A percentile compares a stretch with the other conserved stretches of the same genome.
phyloP scores from a whole-genome alignment of 176 grass and related monocot genomes.

The Oryza rufipogon region DNA sequence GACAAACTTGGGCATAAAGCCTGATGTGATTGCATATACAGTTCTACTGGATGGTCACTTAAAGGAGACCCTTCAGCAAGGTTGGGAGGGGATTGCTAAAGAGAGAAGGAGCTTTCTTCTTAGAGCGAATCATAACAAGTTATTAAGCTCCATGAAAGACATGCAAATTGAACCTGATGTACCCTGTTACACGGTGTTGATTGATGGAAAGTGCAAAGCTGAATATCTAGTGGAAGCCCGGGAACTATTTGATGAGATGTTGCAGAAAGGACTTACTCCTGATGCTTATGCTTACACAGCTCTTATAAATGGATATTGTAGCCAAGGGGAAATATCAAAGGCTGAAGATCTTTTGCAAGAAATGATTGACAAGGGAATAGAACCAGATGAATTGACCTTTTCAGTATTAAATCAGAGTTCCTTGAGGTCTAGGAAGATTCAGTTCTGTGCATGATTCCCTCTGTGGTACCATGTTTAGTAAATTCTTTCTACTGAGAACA shows the following conservation, averaged over 20 bases:
- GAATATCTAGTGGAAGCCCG: constrained; percentile 59
- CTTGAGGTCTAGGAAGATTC: neutral
- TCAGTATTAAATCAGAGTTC: constrained; percentile 39
- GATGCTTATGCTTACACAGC: constrained; percentile 64
- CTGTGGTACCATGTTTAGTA: constrained; percentile 11
- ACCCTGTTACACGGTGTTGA: constrained; percentile 79
- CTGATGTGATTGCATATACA: constrained; percentile 62
- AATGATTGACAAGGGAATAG: constrained; percentile 65
- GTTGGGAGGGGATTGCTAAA: constrained; percentile 45
- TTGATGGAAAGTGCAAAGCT: constrained; percentile 75
- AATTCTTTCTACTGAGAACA: neutral
- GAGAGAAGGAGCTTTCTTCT: constrained; percentile 48
- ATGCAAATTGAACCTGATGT: constrained; percentile 60
- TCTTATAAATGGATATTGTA: constrained; percentile 78
- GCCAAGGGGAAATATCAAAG: constrained; percentile 59
- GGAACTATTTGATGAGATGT: constrained; percentile 71
- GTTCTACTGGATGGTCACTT: constrained; percentile 46
- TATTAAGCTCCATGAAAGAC: constrained; percentile 51
- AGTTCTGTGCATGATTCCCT: constrained; percentile 9
- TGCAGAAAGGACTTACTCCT: constrained; percentile 57
- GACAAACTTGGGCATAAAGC: constrained; percentile 56
- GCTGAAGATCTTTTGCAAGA: constrained; percentile 62
- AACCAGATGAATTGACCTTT: constrained; percentile 52
- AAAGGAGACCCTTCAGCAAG: constrained; percentile 32
- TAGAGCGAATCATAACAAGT: constrained; percentile 42